These are phyloP conservation scores for Berkeleyomyces basicola DNA, from an alignment of 2,329 filamentous ascomycete genomes.

Conservation along the genomic window DNA sequence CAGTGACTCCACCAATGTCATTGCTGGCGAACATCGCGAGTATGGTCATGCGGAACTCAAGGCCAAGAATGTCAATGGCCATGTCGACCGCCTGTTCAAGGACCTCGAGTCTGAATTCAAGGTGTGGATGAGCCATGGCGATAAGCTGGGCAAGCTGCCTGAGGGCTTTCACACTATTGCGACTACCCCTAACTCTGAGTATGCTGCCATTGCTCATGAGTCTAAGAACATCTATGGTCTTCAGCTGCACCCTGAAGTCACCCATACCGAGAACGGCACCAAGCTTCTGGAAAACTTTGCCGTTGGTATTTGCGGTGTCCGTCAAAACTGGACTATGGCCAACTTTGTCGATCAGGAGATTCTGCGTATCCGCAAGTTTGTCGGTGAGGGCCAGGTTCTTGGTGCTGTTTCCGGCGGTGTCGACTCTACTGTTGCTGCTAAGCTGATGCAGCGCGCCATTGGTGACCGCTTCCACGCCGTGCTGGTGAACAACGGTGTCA, in stretches of 20 bases:
- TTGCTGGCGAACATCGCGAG: constrained; percentile 26
- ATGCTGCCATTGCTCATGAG: constrained; percentile 61
- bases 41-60: constrained; percentile 55
- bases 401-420: constrained; percentile 51
- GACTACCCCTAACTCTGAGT: constrained; percentile 58
- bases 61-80: constrained; percentile 38
- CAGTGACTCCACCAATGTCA: constrained; percentile 43
- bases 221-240: constrained; percentile 59
- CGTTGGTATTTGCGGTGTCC: constrained; percentile 62
- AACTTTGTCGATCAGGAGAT: constrained; percentile 74
- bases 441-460: constrained; percentile 75
- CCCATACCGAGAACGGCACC: constrained; percentile 52
- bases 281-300: constrained; percentile 69
- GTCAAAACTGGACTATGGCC: constrained; percentile 69
- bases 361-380: constrained; percentile 58
- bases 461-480: constrained; percentile 67
- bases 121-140: constrained; percentile 76
- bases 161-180: constrained; percentile 58
- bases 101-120: constrained; percentile 42
- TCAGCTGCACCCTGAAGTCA: constrained; percentile 79
- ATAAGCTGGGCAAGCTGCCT: constrained; percentile 66
- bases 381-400: constrained; percentile 66
- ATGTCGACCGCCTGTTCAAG: constrained; percentile 65
- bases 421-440: constrained; percentile 74
- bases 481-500: constrained; percentile 69